phyloP scores from a whole-genome alignment of 2,329 filamentous ascomycete genomes.

The Monosporascus sp. region DNA sequence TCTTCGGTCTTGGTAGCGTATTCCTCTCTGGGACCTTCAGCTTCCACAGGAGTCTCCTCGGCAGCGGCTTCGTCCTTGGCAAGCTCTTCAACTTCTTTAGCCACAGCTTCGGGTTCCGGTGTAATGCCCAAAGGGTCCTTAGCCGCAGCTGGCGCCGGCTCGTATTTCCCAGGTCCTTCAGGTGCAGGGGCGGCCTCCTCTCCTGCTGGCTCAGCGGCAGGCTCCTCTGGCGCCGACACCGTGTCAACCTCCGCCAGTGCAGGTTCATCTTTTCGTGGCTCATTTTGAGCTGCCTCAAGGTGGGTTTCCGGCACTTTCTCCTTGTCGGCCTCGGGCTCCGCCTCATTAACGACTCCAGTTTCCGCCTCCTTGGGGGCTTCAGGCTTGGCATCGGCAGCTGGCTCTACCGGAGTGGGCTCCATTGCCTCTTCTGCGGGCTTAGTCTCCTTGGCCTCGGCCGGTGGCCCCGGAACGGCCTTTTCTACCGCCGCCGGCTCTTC shows the following conservation, averaged over 20 bases:
- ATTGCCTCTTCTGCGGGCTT: not conserved
- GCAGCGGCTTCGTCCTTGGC: not conserved
- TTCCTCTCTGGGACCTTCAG: not conserved
- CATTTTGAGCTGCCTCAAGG: not conserved
- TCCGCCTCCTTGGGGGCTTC: not conserved
- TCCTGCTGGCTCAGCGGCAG: conserved; percentile 3
- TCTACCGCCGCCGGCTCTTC: not conserved
- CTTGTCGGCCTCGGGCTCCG: not conserved
- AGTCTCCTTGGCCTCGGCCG: not conserved
- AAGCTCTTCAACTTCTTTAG: not conserved
- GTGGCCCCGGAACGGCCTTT: not conserved
- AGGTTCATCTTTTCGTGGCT: not conserved
- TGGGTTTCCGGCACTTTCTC: not conserved
- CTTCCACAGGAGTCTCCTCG: not conserved
- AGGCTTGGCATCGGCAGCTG: not conserved
- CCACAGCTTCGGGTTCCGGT: not conserved
- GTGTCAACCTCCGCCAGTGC: not conserved
- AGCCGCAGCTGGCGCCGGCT: not conserved
- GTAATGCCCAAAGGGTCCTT: no score
- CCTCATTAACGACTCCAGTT: not conserved
- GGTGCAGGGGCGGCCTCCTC: not conserved
- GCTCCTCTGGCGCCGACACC: not conserved
- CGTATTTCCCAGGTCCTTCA: no score
- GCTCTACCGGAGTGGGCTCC: not conserved
- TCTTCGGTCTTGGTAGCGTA: not conserved